Conservation (phyloP, 2,329 filamentous ascomycete species). For the Epichloe gansuensis region DNA sequence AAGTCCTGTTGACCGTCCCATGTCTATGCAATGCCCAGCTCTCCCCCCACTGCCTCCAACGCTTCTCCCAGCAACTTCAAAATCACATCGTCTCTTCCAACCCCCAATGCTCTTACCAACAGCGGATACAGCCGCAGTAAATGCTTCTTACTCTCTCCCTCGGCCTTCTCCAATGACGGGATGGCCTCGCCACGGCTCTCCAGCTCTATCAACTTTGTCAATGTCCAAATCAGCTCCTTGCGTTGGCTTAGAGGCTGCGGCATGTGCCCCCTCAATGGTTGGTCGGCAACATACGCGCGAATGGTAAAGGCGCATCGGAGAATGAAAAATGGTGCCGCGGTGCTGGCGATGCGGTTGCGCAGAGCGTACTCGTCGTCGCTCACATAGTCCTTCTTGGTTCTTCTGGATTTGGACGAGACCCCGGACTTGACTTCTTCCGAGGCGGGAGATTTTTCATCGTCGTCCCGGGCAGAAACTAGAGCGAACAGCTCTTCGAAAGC, state of each 20-base stretch:
- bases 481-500: slow-evolving; percentile 70
- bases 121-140: slow-evolving; percentile 71
- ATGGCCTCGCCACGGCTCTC: slow-evolving; percentile 59
- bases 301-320: slow-evolving; percentile 68
- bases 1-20: too few relatives aligned
- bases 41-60: slow-evolving; percentile 48
- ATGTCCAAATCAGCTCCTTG: slow-evolving; percentile 61
- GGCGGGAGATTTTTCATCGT: slow-evolving; percentile 3
- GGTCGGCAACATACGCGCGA: slow-evolving; percentile 80
- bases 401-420: background rate
- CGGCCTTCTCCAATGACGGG: slow-evolving; percentile 36
- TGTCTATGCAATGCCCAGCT: slow-evolving; percentile 20
- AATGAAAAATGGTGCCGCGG: slow-evolving; percentile 69
- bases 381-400: background rate
- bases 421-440: background rate
- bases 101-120: slow-evolving; percentile 48
- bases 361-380: slow-evolving; percentile 17
- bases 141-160: slow-evolving; percentile 55
- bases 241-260: slow-evolving; percentile 75
- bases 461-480: slow-evolving; percentile 37
- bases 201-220: slow-evolving; percentile 53
- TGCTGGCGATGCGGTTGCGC: slow-evolving; percentile 53
- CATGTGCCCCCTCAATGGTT: slow-evolving; percentile 77
- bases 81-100: slow-evolving; percentile 47
- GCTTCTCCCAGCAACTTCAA: slow-evolving; percentile 44